Conservation (phyloP, 1,284 basidiomycete species). For the Coniophora puteana region DNA sequence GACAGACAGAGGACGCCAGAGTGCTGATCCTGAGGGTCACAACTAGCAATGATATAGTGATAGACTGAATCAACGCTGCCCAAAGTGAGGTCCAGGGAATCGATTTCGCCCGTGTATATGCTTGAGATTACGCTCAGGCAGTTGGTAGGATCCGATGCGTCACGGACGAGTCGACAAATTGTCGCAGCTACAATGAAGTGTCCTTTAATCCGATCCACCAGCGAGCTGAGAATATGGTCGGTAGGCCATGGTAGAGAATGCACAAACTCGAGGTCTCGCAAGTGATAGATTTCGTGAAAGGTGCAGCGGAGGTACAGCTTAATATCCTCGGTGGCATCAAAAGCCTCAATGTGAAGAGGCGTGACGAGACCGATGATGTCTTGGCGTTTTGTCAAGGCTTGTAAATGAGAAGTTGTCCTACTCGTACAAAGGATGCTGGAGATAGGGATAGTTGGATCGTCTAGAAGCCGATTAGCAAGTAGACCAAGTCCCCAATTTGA, state of each 20-base stretch:
- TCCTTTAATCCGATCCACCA: slow-evolving; percentile 19
- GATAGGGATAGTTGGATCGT: slow-evolving; percentile 8
- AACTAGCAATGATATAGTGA: no score
- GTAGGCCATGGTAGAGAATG: slow-evolving; percentile 23
- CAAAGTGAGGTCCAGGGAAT: no score
- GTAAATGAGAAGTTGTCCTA: slow-evolving; percentile 14
- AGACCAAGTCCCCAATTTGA: slow-evolving; percentile 15
- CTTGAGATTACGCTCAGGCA: no score
- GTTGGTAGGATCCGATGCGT: no score
- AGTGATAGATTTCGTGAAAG: slow-evolving; percentile 10
- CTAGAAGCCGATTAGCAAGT: slow-evolving; percentile 11
- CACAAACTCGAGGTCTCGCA: slow-evolving; percentile 14
- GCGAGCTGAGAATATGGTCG: slow-evolving; percentile 12
- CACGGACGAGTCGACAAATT: slow-evolving; percentile 18
- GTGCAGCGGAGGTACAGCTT: slow-evolving; percentile 13
- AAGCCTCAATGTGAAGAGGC: slow-evolving; percentile 13
- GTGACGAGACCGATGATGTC: slow-evolving; percentile 6
- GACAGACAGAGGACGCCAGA: no score
- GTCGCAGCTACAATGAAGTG: slow-evolving; percentile 27
- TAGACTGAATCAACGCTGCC: no score
- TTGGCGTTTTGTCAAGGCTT: slow-evolving; percentile 6
- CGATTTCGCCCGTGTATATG: no score
- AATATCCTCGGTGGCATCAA: slow-evolving; percentile 17
- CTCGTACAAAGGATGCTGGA: slow-evolving; percentile 18
- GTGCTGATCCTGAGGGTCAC: no score